Evolutionary conservation across 2,329 filamentous ascomycete species (phyloP).

Genomic region (Xylaria sp.): DNA sequence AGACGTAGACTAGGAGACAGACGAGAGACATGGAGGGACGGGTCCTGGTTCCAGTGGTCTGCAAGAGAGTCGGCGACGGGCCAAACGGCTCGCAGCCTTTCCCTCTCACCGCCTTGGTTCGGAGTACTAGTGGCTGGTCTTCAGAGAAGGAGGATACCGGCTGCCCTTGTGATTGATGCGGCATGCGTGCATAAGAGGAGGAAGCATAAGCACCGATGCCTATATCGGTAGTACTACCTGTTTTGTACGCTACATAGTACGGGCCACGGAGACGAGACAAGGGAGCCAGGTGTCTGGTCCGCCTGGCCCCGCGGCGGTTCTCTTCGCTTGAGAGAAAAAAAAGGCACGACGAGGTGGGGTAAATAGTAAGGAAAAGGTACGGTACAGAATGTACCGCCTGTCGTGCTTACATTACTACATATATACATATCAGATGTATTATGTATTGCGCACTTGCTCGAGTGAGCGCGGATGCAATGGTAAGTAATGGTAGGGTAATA

Average conservation of each 20-base stretch:
- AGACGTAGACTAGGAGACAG: constrained; percentile 6
- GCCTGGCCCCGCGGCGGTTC: constrained; percentile 24
- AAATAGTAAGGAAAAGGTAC: constrained; percentile 26
- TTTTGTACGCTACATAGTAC: constrained; percentile 15
- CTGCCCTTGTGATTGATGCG: constrained; percentile 46
- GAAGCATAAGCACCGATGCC: constrained; percentile 35
- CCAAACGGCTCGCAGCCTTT: constrained; percentile 53
- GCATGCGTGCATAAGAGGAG: constrained; percentile 45
- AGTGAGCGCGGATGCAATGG: not conserved
- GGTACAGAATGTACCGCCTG: constrained; percentile 6
- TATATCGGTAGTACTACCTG: constrained; percentile 35
- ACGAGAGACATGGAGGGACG: constrained; percentile 27
- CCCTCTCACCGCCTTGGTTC: constrained; percentile 50
- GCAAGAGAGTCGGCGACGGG: constrained; percentile 42
- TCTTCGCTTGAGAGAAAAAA: constrained; percentile 12
- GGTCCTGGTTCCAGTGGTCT: constrained; percentile 46
- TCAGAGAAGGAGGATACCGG: constrained; percentile 28
- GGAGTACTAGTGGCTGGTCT: constrained; percentile 42
- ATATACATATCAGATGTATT: not conserved
- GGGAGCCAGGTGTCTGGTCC: constrained; percentile 29
- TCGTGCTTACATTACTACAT: not conserved
- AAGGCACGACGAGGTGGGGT: constrained; percentile 30
- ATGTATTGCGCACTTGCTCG: constrained; percentile 18
- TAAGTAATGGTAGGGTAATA: constrained; percentile 14
- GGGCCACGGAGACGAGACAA: constrained; percentile 18